A percentile compares a stretch with the other conserved stretches of the same genome.
phyloP scores from a whole-genome alignment of 495 filamentous ascomycete species.

The Aspergillus bertholletiae region DNA sequence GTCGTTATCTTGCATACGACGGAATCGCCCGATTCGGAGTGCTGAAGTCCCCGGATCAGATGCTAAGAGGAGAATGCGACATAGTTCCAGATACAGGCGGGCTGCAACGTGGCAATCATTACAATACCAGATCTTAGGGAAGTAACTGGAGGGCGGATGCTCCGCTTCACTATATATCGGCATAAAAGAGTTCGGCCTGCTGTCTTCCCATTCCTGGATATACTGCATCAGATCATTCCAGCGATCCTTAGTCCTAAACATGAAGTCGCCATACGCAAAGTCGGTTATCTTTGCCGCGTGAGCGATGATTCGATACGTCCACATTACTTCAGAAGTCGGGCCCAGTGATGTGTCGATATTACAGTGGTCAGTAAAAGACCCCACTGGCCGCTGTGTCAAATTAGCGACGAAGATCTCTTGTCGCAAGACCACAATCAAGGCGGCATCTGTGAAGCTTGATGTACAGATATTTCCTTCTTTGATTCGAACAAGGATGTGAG shows the following conservation, averaged over 20 bases:
- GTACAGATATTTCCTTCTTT: not conserved
- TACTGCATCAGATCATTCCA: slow-evolving; percentile 3
- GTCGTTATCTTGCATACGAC: not conserved
- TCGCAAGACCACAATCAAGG: not conserved
- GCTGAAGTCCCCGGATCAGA: not conserved
- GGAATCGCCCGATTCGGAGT: not conserved
- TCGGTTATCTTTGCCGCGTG: not conserved
- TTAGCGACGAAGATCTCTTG: not conserved
- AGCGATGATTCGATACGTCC: not conserved
- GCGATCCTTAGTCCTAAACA: not conserved
- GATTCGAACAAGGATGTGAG: not conserved
- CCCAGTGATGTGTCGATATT: not conserved
- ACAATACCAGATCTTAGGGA: not conserved
- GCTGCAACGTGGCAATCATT: slow-evolving; percentile 4
- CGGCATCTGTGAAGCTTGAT: not conserved
- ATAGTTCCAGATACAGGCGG: not conserved
- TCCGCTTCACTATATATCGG: not conserved
- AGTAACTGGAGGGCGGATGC: not conserved
- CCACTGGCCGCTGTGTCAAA: not conserved
- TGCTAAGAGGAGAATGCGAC: not conserved
- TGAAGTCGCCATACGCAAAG: not conserved
- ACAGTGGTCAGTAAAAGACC: not conserved
- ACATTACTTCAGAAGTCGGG: not conserved
- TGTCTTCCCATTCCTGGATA: not conserved
- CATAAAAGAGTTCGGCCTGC: not conserved